Base-by-base conservation (phyloP, 2,329 filamentous ascomycete genomes). In the Hymenoscyphus occultus region DNA sequence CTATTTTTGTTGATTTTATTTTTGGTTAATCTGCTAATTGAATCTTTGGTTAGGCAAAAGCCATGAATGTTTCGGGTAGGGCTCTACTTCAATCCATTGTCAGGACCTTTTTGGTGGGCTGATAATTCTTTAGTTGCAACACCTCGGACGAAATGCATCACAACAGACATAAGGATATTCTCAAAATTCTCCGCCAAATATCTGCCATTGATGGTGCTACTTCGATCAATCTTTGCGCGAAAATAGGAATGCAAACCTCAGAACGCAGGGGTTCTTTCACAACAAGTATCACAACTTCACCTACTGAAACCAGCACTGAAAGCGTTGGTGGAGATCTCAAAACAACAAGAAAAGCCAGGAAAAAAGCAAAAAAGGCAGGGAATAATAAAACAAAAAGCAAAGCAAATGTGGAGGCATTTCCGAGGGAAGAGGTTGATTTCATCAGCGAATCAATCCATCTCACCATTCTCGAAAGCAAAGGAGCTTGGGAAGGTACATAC, bases 101-200 rank as follows among this genome's bases (percentile, higher is more conserved):
- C 32, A 28, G 32, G 16, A 12, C 13, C 48, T 7, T n/a, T 19
- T 35, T 4, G 28, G n/a, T 59, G 51, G 19, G 28, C 3, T 22
- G 45, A 67, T 71, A 56, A 69, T 60, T 56, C 54, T 28, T 59
- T 56, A 3, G 9, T 57, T 76, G 74, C 56, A 73, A 71, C 31
- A 68, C 68, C 12, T 70, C 73, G 5, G 74, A 76, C 54, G 73
- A 75, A 61, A 67, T 74, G 71, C 74, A 76, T 61, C 68, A 75
- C 56, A 69, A 63, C 28, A 62, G 74, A 5, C 74, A 75, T 61
- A 75, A 73, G 32, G 71, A 72, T n/a, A 75, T 76, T 14, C 64
- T 75, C 10, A 67, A 39, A 19, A 60, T 74, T 9, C 61, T 74
- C 14, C 65, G 73, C 19, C 65, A 73, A 39, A 71, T 76, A 3